These are phyloP conservation scores for Mortierella sp. DNA, from an alignment of 371 early-diverging fungal species.

Conservation along the genomic window DNA sequence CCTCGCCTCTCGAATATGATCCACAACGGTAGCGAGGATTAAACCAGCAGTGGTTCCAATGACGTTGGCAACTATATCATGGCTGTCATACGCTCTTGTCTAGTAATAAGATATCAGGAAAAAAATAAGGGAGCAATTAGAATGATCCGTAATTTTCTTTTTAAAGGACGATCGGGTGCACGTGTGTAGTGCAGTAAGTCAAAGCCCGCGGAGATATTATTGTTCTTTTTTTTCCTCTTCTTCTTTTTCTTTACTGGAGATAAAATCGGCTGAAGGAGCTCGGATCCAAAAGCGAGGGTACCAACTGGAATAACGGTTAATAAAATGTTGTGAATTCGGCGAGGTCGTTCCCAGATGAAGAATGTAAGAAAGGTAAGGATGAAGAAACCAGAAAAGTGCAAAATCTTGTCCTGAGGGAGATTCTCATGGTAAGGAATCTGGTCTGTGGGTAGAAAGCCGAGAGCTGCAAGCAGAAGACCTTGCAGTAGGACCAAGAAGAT, in stretches of 20 bases:
- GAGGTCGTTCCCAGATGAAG: constrained; percentile 48
- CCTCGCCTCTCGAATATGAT: constrained; percentile 27
- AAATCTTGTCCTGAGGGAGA: constrained; percentile 45
- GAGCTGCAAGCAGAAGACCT: constrained; percentile 32
- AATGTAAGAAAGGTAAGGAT: constrained; percentile 48
- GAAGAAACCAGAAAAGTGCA: constrained; percentile 49
- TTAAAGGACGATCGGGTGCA: no score
- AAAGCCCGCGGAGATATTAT: no score
- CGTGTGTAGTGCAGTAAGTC: neutral
- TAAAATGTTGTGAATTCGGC: constrained; percentile 25
- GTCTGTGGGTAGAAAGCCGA: constrained; percentile 48
- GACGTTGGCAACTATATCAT: constrained; percentile 45
- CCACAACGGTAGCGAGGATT: constrained; percentile 20
- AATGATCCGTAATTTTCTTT: neutral
- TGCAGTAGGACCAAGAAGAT: constrained; percentile 38
- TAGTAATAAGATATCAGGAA: neutral
- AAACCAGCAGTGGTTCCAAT: constrained; percentile 26
- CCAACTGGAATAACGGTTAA: constrained; percentile 37
- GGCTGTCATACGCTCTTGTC: constrained; percentile 44
- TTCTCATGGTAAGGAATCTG: constrained; percentile 49
- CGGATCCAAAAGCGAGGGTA: constrained; percentile 40
- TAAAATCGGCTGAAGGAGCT: constrained; percentile 43
- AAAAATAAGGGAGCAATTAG: neutral
- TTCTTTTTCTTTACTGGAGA: constrained; percentile 34
- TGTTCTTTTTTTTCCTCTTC: neutral